Evolutionary conservation across 2,329 filamentous ascomycete species (phyloP).

Genomic region (Leptographium flavum): DNA sequence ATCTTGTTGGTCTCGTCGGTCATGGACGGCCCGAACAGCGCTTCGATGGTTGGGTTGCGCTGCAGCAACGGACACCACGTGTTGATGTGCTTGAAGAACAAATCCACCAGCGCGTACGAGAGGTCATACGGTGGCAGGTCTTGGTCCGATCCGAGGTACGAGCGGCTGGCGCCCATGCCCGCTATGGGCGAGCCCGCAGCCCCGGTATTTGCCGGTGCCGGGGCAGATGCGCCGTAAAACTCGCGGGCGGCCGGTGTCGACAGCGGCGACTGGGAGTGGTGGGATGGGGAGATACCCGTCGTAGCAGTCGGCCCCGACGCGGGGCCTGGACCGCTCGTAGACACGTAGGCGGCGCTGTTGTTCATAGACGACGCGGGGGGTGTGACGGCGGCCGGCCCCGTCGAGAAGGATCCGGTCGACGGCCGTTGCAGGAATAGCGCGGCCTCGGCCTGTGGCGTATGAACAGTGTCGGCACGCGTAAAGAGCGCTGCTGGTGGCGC

Average conservation of each 20-base stretch:
- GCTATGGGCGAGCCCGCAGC: conserved; percentile 25
- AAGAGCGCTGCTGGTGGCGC: conserved; percentile 26
- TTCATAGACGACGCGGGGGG: conserved; percentile 30
- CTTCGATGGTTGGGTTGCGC: conserved; percentile 65
- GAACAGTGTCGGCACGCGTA: conserved; percentile 29
- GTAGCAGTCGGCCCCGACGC: conserved; percentile 8
- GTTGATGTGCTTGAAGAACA: conserved; percentile 70
- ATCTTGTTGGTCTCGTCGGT: conserved; percentile 72
- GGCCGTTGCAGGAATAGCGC: conserved; percentile 49
- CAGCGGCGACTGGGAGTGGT: conserved; percentile 17
- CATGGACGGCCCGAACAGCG: conserved; percentile 62
- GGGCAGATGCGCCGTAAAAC: conserved; percentile 31
- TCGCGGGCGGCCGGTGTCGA: conserved; percentile 30
- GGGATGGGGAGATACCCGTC: conserved; percentile 24
- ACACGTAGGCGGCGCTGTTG: conserved; percentile 28
- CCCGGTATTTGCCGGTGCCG: background rate
- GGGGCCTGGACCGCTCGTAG: background rate
- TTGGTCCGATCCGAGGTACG: conserved; percentile 38
- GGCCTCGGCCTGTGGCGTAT: conserved; percentile 42
- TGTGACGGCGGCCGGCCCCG: conserved; percentile 18
- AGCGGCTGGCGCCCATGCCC: conserved; percentile 33
- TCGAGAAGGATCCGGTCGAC: conserved; percentile 18
- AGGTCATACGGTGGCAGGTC: conserved; percentile 64
- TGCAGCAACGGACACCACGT: conserved; percentile 87
- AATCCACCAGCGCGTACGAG: conserved; percentile 56